phyloP scores from a whole-genome alignment of 116 monocot species.

The Iris pallida region DNA sequence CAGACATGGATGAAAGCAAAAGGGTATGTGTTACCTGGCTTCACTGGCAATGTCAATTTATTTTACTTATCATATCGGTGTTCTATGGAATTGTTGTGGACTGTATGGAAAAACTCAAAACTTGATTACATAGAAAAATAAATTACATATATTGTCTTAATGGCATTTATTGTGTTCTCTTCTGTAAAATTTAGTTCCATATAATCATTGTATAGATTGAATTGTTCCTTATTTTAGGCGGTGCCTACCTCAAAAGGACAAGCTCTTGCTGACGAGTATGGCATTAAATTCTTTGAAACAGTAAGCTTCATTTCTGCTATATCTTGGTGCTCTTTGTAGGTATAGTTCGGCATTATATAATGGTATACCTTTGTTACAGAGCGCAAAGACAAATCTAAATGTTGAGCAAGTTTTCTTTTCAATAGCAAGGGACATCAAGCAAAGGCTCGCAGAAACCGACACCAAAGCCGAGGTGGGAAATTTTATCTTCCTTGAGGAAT shows the following conservation, averaged over 20 bases:
- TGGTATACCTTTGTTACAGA: constrained; percentile 28
- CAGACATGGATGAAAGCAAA: constrained; percentile 97
- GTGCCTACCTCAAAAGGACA: constrained; percentile 78
- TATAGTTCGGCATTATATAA: background rate
- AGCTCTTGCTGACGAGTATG: constrained; percentile 92
- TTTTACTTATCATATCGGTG: background rate
- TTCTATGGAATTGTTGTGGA: too few relatives aligned
- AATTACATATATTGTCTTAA: too few relatives aligned
- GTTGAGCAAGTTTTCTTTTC: constrained; percentile 94
- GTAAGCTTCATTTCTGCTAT: constrained; percentile 22
- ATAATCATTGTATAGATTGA: background rate
- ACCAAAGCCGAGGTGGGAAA: constrained; percentile 47
- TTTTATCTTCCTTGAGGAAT: background rate
- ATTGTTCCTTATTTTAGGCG: constrained; percentile 20
- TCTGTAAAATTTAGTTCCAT: too few relatives aligned
- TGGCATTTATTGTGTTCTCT: too few relatives aligned
- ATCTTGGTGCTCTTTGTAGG: background rate
- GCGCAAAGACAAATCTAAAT: constrained; percentile 86
- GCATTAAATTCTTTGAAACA: constrained; percentile 86
- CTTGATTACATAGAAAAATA: too few relatives aligned
- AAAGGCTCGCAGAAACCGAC: constrained; percentile 78
- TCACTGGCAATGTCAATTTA: background rate
- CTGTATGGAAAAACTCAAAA: too few relatives aligned
- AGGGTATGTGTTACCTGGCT: constrained; percentile 30
- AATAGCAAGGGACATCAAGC: constrained; percentile 88